phyloP scores from a whole-genome alignment of 139 green algal species.

The Chlorella sp. region DNA sequence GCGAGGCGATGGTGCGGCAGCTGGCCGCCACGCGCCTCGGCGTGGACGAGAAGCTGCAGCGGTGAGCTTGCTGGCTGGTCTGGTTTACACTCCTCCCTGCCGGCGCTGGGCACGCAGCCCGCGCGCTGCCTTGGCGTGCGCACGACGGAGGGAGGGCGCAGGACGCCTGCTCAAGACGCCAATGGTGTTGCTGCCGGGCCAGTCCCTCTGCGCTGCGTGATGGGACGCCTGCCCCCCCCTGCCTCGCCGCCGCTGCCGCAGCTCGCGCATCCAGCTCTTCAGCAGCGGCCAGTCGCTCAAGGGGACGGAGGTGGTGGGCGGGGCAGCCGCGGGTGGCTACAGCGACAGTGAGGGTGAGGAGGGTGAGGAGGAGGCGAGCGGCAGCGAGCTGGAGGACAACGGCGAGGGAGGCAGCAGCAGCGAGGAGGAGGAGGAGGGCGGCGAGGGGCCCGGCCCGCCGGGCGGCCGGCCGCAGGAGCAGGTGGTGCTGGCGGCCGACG shows the following conservation, averaged over 20 bases:
- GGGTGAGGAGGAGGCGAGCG: slow-evolving; percentile 27
- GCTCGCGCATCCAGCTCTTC: slow-evolving; percentile 23
- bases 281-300: slow-evolving; percentile 17
- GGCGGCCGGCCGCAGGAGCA: slow-evolving; percentile 19
- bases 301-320: slow-evolving; percentile 5
- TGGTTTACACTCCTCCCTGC: no score
- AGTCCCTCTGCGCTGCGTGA: no score
- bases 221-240: not conserved
- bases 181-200: no score
- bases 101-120: no score
- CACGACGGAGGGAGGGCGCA: no score
- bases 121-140: no score
- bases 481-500: slow-evolving; percentile 21
- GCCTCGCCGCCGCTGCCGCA: not conserved
- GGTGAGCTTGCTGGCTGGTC: no score
- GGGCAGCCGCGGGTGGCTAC: slow-evolving; percentile 4
- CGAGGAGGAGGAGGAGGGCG: slow-evolving; percentile 32
- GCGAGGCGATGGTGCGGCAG: slow-evolving; percentile 85
- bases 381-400: no score
- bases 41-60: slow-evolving; percentile 86
- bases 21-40: slow-evolving; percentile 69
- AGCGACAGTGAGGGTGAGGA: slow-evolving; percentile 37
- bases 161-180: no score
- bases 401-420: no score
- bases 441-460: not conserved